Conservation (phyloP, 164 flowering plant genomes). For the Pachysandra terminalis region DNA sequence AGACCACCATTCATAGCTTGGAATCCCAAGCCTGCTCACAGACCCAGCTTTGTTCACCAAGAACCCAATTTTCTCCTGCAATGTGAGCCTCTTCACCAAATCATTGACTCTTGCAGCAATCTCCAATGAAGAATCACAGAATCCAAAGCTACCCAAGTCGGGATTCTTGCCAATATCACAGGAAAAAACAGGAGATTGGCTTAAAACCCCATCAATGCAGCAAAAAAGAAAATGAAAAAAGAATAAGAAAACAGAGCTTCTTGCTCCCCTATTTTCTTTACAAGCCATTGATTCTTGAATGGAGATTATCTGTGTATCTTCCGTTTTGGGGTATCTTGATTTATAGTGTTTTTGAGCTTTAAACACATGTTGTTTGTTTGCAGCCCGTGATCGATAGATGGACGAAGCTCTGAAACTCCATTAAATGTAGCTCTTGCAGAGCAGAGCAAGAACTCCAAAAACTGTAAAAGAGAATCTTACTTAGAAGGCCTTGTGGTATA, state of each 20-base stretch:
- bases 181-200: constrained; percentile 57
- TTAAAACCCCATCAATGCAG: constrained; percentile 9
- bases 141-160: constrained; percentile 33
- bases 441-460: not conserved
- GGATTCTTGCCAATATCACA: constrained; percentile 60
- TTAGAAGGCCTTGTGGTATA: too few relatives aligned
- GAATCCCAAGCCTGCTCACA: constrained; percentile 79
- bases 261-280: constrained; percentile 21
- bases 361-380: constrained; percentile 8
- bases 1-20: constrained; percentile 98
- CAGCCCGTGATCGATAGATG: constrained; percentile 16
- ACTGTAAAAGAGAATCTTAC: too few relatives aligned
- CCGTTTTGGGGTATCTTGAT: not conserved
- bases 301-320: not conserved
- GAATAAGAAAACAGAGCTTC: constrained; percentile 31
- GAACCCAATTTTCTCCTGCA: constrained; percentile 73
- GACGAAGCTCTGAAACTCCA: constrained; percentile 1
- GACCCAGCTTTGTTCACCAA: constrained; percentile 51
- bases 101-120: constrained; percentile 56
- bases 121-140: constrained; percentile 56
- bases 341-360: not conserved
- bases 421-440: not conserved
- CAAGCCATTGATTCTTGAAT: constrained; percentile 17
- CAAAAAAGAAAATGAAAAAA: not conserved
- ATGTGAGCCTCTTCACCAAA: constrained; percentile 70